Conservation (phyloP, 192 early-diverging fungal genomes). For the Coemansia reversa region DNA sequence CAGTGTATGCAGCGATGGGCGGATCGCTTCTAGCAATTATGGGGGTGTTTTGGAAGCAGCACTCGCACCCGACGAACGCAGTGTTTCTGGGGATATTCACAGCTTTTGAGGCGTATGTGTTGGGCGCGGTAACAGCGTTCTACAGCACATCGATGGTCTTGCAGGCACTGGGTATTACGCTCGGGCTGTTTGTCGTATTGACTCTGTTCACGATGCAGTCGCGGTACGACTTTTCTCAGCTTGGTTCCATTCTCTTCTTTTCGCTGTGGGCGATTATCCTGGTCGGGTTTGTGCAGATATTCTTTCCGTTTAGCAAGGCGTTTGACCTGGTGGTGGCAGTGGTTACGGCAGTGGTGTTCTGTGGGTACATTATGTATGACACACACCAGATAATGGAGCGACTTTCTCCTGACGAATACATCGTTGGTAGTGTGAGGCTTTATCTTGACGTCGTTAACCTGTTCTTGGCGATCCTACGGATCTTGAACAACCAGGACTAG, state of each 20-base stretch:
- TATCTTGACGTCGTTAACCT: slow-evolving; percentile 80
- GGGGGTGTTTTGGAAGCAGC: slow-evolving; percentile 59
- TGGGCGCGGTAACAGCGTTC: slow-evolving; percentile 63
- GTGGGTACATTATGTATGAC: slow-evolving; percentile 76
- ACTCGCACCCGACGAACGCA: slow-evolving; percentile 64
- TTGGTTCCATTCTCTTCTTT: slow-evolving; percentile 62
- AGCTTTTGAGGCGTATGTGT: slow-evolving; percentile 52
- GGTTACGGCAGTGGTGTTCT: slow-evolving; percentile 67
- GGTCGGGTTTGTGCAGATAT: slow-evolving; percentile 63
- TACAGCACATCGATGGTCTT: slow-evolving; percentile 64
- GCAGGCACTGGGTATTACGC: slow-evolving; percentile 73
- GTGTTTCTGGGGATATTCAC: slow-evolving; percentile 65
- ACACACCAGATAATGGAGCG: slow-evolving; percentile 68
- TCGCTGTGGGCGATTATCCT: slow-evolving; percentile 64
- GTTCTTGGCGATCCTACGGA: slow-evolving; percentile 69
- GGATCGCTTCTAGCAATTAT: slow-evolving; percentile 54
- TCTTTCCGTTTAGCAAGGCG: slow-evolving; percentile 64
- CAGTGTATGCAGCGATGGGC: slow-evolving; percentile 57
- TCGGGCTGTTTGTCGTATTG: slow-evolving; percentile 67
- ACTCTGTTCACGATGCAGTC: slow-evolving; percentile 80
- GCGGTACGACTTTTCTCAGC: slow-evolving; percentile 66
- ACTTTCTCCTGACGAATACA: slow-evolving; percentile 73
- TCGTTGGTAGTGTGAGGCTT: slow-evolving; percentile 61
- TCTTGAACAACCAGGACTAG: slow-evolving; percentile 55
- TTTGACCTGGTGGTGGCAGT: slow-evolving; percentile 62